Conservation (phyloP, 192 early-diverging fungal species). For the Coemansia sp. region DNA sequence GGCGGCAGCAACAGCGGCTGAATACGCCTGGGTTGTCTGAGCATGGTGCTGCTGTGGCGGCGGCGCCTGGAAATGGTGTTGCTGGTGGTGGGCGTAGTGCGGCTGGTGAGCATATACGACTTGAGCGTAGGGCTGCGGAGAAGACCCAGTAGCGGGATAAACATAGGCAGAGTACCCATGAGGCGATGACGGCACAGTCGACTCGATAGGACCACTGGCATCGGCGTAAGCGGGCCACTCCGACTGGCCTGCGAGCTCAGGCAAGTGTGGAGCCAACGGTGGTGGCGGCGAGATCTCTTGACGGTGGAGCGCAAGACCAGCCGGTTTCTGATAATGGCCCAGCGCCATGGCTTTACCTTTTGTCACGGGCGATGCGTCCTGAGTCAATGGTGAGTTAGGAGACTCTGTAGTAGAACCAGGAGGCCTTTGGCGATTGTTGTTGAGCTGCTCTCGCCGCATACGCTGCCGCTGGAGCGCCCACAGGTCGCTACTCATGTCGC, state of each 20-base stretch:
- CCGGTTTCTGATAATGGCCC: constrained; percentile 17
- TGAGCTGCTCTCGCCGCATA: constrained; percentile 41
- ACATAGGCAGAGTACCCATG: constrained; percentile 4
- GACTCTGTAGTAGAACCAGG: constrained; percentile 16
- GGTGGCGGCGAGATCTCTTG: constrained; percentile 9
- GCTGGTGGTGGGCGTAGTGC: constrained; percentile 25
- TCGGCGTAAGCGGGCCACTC: constrained; percentile 15
- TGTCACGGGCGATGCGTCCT: constrained; percentile 15
- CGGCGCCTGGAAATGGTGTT: constrained; percentile 21
- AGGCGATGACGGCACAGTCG: constrained; percentile 9
- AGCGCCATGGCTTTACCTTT: not conserved
- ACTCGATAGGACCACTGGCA: constrained; percentile 11
- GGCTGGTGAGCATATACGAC: constrained; percentile 11
- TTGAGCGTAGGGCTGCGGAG: constrained; percentile 13
- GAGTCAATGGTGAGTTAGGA: constrained; percentile 26
- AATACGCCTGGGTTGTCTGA: constrained; percentile 18
- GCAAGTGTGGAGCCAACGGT: constrained; percentile 17
- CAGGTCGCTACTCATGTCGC: constrained; percentile 51
- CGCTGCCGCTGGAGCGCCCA: constrained; percentile 50
- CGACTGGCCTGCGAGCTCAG: constrained; percentile 25
- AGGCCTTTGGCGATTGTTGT: constrained; percentile 14
- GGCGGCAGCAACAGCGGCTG: not conserved
- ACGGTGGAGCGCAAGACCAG: constrained; percentile 8
- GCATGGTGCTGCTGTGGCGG: constrained; percentile 18
- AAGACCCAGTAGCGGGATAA: constrained; percentile 1